These are phyloP conservation scores for Cyberlindnera mycetangii DNA, from an alignment of 805 yeast species.

Conservation along the genomic window DNA sequence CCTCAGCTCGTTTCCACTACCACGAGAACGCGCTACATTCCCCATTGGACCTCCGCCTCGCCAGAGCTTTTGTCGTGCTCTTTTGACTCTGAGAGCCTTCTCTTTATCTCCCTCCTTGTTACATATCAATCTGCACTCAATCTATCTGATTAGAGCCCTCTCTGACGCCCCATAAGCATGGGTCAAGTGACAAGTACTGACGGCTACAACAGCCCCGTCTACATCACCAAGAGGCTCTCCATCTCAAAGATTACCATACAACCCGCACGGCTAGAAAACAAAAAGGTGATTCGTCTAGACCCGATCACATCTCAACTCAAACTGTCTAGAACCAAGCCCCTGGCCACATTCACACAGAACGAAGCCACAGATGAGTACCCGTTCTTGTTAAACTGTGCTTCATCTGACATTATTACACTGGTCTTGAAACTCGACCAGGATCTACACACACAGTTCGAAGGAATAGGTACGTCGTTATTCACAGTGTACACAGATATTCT, in stretches of 20 bases:
- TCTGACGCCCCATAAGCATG: no score
- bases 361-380: conserved; percentile 6
- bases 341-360: conserved; percentile 15
- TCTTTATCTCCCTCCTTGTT: no score
- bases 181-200: conserved; percentile 10
- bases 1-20: no score
- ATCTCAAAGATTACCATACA: conserved; percentile 7
- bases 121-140: no score
- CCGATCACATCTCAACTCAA: not conserved
- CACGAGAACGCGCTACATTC: no score
- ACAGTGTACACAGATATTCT: not conserved
- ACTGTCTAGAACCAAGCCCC: conserved; percentile 8
- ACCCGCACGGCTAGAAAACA: not conserved
- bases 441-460: not conserved
- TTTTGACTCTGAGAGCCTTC: no score
- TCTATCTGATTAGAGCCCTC: no score
- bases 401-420: conserved; percentile 9
- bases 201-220: conserved; percentile 3
- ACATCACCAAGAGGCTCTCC: conserved; percentile 1
- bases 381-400: conserved; percentile 8
- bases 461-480: not conserved
- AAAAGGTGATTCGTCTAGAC: conserved; percentile 5
- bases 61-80: no score
- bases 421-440: conserved; percentile 1
- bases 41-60: no score